Conservation (phyloP, 352 stramenopile genomes). For the Pythium dissotocum region DNA sequence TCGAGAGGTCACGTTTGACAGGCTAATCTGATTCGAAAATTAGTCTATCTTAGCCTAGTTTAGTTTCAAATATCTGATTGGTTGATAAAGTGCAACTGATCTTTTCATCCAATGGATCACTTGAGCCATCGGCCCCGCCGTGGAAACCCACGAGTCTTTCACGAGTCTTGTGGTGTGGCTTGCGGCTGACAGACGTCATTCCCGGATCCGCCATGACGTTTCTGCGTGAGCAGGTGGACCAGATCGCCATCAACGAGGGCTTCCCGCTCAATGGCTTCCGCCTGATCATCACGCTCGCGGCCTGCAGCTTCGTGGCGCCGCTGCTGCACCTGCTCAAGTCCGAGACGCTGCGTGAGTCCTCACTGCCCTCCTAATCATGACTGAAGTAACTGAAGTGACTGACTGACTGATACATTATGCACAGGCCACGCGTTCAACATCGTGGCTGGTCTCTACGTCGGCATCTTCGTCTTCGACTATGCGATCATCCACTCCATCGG, state of each 20-base stretch:
- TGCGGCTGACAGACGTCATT: conserved; percentile 31
- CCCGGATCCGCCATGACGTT: conserved; percentile 44
- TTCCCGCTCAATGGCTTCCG: conserved; percentile 80
- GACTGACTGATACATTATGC: neutral
- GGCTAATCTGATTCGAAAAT: conserved; percentile 36
- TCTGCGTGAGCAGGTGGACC: conserved; percentile 65
- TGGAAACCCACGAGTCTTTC: neutral
- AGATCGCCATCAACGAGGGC: conserved; percentile 61
- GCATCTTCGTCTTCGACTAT: conserved; percentile 80
- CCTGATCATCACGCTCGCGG: conserved; percentile 69
- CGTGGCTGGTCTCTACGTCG: conserved; percentile 53
- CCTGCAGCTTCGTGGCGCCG: conserved; percentile 67
- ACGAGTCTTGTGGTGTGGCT: neutral
- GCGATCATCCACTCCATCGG: conserved; percentile 74
- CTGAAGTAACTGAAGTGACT: neutral
- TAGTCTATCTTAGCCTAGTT: neutral
- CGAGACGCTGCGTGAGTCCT: conserved; percentile 59
- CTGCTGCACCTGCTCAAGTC: conserved; percentile 57
- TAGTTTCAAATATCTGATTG: conserved; percentile 22
- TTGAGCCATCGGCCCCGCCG: conserved; percentile 5
- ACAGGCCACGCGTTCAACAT: conserved; percentile 79
- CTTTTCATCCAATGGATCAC: conserved; percentile 44
- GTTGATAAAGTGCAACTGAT: conserved; percentile 9
- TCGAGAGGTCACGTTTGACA: conserved; percentile 69
- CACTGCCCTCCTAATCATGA: neutral